These are phyloP conservation scores for Cladosporium phlei DNA, from an alignment of 2,329 filamentous ascomycete genomes.

Conservation along the genomic window DNA sequence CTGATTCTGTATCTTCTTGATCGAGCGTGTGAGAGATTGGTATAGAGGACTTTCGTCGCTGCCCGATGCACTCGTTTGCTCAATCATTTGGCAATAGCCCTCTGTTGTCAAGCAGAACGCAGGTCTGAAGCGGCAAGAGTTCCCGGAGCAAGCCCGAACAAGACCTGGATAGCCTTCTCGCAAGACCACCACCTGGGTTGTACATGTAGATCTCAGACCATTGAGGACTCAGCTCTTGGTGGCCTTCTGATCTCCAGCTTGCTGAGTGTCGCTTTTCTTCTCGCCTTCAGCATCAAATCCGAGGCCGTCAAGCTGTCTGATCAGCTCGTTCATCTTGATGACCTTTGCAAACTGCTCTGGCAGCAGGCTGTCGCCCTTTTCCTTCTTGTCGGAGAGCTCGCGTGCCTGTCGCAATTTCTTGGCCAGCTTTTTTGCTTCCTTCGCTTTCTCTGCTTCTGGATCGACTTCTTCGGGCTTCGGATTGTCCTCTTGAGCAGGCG, in stretches of 20 bases:
- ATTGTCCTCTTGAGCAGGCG: conserved; percentile 21
- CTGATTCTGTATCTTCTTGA: too few relatives aligned
- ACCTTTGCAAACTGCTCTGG: conserved; percentile 97
- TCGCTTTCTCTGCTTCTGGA: conserved; percentile 74
- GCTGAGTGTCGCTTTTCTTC: conserved; percentile 37
- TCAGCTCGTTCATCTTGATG: conserved; percentile 91
- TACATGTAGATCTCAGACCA: too few relatives aligned
- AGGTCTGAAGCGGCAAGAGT: too few relatives aligned
- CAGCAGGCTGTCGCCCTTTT: conserved; percentile 73
- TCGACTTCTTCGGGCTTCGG: conserved; percentile 50
- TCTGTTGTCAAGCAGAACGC: too few relatives aligned
- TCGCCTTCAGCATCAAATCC: conserved; percentile 80
- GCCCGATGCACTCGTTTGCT: too few relatives aligned
- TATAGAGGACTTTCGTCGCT: too few relatives aligned
- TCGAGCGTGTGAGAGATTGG: too few relatives aligned
- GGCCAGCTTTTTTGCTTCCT: conserved; percentile 83
- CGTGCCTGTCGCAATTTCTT: conserved; percentile 95
- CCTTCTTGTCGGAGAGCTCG: conserved; percentile 86
- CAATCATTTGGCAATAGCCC: too few relatives aligned
- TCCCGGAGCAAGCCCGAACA: too few relatives aligned
- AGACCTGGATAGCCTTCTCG: too few relatives aligned
- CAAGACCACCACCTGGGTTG: too few relatives aligned
- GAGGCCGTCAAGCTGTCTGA: conserved; percentile 77
- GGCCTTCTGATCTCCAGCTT: background rate
- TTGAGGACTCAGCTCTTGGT: background rate